phyloP scores from a whole-genome alignment of 2,329 filamentous ascomycete genomes.

The Colletotrichum lini region DNA sequence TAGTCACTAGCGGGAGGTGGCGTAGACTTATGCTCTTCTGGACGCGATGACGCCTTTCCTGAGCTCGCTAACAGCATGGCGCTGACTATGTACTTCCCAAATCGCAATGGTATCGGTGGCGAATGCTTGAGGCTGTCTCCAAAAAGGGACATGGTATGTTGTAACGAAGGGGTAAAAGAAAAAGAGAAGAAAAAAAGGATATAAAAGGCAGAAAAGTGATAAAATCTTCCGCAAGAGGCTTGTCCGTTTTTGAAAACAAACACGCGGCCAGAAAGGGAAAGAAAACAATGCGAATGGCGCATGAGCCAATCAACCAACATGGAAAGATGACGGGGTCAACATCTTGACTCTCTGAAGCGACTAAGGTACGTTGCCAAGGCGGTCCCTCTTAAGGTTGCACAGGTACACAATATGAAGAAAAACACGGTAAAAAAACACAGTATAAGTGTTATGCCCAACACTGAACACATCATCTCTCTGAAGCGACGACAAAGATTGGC shows the following conservation, averaged over 20 bases:
- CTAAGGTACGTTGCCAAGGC: too few relatives aligned
- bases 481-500: constrained; percentile 5
- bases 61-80: constrained; percentile 3
- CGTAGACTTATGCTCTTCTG: constrained; percentile 13
- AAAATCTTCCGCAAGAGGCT: background rate
- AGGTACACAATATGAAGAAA: too few relatives aligned
- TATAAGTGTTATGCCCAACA: too few relatives aligned
- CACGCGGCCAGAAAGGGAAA: background rate
- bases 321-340: background rate
- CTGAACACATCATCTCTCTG: too few relatives aligned
- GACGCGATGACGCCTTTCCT: constrained; percentile 20
- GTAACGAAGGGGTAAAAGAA: too few relatives aligned
- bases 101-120: background rate
- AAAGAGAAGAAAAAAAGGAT: too few relatives aligned
- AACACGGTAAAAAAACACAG: too few relatives aligned
- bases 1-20: constrained; percentile 6
- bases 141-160: background rate
- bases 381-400: too few relatives aligned
- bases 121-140: background rate
- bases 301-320: background rate
- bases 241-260: background rate
- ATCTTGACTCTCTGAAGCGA: background rate
- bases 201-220: background rate
- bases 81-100: background rate
- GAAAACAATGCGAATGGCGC: background rate